Evolutionary conservation across 2,329 filamentous ascomycete species (phyloP), one percentile per base, ranked within the genome.

Genomic region (Colletotrichum graminicola): DNA sequence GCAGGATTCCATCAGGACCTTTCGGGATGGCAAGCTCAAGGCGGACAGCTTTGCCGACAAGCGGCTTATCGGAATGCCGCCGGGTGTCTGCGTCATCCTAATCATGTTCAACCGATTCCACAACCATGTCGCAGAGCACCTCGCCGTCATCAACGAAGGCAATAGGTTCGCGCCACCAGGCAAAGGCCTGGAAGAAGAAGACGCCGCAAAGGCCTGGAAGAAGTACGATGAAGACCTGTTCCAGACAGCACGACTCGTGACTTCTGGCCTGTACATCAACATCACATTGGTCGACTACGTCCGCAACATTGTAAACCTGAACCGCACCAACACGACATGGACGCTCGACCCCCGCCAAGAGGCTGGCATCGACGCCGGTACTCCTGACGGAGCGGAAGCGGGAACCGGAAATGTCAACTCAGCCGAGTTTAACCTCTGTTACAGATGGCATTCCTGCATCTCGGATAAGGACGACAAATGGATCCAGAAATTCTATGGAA

Each of bases 401-500:
- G 94, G 93, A 52, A 89, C 92, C 0, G 94, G 94, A 62, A 97
- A 96, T 76, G 90, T 92, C 74, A 93, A 95, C 6, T 95, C 93
- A 0, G 93, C 92, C 4, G 94, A 97, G 82, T 97, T 97, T 85
- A 97, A 96, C 78, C 86, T 97, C 12, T 92, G 93, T 75, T 97
- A 97, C 80, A 88, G 94, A 74, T 97, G 94, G 93, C 94, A 97
- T 82, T 94, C 93, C 3, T 91, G 92, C 75, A 93, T 96, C 75
- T 89, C 84, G 1, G 88, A 90, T 69, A 90, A 89, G 73, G 94
- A 97, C 76, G 94, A 96, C 77, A 86, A 90, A 74, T 97, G 94
- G 93, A 92, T 94, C 29, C 87, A 94, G 75, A 84, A 91, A 16
- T 86, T 93, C 72, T 94, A 93, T 77, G 79, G 82, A 1, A 82